phyloP scores from a whole-genome alignment of 768 basidiomycete genomes.

The Kwoniella heveanensis region DNA sequence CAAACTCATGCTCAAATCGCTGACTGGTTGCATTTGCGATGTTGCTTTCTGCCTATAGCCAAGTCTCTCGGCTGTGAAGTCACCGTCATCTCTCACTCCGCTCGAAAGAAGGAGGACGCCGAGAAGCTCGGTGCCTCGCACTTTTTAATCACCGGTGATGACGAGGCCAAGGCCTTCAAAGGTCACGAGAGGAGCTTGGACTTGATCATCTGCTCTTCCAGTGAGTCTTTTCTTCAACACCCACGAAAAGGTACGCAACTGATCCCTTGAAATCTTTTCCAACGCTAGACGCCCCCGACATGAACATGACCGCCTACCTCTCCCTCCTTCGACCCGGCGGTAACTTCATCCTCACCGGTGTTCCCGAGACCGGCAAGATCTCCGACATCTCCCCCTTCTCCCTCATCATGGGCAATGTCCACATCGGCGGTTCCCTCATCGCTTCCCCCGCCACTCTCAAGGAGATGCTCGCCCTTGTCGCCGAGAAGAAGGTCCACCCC shows the following conservation, averaged over 20 bases:
- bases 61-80: slow-evolving; percentile 65
- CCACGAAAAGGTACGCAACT: too few species aligned
- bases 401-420: slow-evolving; percentile 55
- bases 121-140: slow-evolving; percentile 64
- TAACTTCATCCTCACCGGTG: slow-evolving; percentile 48
- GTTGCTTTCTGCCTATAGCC: slow-evolving; percentile 51
- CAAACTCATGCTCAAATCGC: too few species aligned
- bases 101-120: slow-evolving; percentile 63
- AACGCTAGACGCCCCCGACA: slow-evolving; percentile 43
- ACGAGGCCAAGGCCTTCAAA: slow-evolving; percentile 46
- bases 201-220: slow-evolving; percentile 58
- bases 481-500: slow-evolving; percentile 45
- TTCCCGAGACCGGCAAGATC: slow-evolving; percentile 55
- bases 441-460: slow-evolving; percentile 39
- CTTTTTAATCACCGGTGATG: slow-evolving; percentile 61
- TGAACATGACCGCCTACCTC: slow-evolving; percentile 49
- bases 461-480: slow-evolving; percentile 41
- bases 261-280: not conserved
- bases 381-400: slow-evolving; percentile 54
- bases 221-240: too few species aligned
- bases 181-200: slow-evolving; percentile 55
- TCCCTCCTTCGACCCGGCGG: slow-evolving; percentile 46
- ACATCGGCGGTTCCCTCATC: slow-evolving; percentile 43
- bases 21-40: too few species aligned
- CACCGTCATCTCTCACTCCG: slow-evolving; percentile 64